Conservation (phyloP, 148 eudicot species). For the Rhododendron vialii region DNA sequence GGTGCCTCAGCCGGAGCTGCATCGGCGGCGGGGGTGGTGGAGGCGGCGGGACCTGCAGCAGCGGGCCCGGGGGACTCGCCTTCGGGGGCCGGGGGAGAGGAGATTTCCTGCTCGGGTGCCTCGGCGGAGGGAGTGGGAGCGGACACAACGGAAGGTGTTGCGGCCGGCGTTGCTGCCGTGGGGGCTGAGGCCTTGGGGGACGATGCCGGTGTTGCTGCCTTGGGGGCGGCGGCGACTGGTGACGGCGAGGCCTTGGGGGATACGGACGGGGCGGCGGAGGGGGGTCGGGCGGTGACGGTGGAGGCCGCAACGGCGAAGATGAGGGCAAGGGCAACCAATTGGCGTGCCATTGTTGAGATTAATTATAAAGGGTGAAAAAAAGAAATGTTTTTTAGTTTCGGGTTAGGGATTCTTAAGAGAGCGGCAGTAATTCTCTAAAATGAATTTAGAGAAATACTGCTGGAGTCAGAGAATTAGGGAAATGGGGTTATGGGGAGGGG, state of each 20-base stretch:
- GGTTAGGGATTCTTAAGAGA: neutral
- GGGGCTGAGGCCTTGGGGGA: conserved; percentile 12
- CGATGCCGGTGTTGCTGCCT: neutral
- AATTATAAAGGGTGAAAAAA: neutral
- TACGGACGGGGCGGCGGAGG: neutral
- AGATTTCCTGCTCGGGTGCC: neutral
- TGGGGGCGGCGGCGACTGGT: conserved; percentile 4
- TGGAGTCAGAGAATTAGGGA: neutral
- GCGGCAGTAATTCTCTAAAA: conserved; percentile 11
- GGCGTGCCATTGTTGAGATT: conserved; percentile 14
- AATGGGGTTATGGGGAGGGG: neutral
- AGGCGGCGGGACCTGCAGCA: neutral
- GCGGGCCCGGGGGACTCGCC: neutral
- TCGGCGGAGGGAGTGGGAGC: neutral
- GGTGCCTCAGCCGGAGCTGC: conserved; percentile 5
- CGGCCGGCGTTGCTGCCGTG: neutral
- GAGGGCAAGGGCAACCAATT: conserved; percentile 14
- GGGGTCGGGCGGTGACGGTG: conserved; percentile 5
- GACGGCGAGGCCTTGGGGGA: conserved; percentile 1
- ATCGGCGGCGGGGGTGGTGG: neutral
- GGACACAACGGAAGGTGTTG: neutral
- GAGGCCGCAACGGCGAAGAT: conserved; percentile 7
- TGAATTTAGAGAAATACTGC: conserved; percentile 15
- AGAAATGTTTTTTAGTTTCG: neutral
- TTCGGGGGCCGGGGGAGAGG: neutral